phyloP scores from a whole-genome alignment of 2,329 filamentous ascomycete genomes.

The Claviceps sp. region DNA sequence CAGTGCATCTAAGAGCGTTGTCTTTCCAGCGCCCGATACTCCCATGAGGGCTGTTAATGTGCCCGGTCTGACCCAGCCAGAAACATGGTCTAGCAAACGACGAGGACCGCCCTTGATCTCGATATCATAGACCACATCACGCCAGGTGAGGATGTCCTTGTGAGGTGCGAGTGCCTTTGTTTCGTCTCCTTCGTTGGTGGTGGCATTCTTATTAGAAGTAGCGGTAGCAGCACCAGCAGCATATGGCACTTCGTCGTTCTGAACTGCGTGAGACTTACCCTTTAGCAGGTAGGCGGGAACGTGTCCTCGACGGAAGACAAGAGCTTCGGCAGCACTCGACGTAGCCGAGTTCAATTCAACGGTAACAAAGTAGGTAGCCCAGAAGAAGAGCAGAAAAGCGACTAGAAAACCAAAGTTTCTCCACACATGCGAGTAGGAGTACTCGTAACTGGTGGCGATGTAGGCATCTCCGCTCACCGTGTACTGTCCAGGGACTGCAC shows the following conservation, averaged over 20 bases:
- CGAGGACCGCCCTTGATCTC: slow-evolving; percentile 61
- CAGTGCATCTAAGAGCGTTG: slow-evolving; percentile 28
- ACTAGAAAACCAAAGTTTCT: slow-evolving; percentile 57
- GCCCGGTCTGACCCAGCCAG: slow-evolving; percentile 83
- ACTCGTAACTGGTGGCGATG: slow-evolving; percentile 41
- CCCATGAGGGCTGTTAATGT: slow-evolving; percentile 71
- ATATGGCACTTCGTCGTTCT: slow-evolving; percentile 16
- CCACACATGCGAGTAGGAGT: slow-evolving; percentile 46
- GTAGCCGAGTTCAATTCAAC: slow-evolving; percentile 53
- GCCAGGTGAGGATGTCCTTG: slow-evolving; percentile 62
- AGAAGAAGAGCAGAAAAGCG: slow-evolving; percentile 51
- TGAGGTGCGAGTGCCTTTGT: slow-evolving; percentile 24
- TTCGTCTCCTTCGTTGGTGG: slow-evolving; percentile 3
- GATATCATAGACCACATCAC: slow-evolving; percentile 56
- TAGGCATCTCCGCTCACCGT: slow-evolving; percentile 49
- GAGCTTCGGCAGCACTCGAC: slow-evolving; percentile 50
- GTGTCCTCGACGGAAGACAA: slow-evolving; percentile 50
- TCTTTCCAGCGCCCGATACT: slow-evolving; percentile 35
- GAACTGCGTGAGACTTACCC: slow-evolving; percentile 14
- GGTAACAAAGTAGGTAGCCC: slow-evolving; percentile 47
- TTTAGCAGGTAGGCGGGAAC: slow-evolving; percentile 29
- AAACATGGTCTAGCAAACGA: slow-evolving; percentile 64
- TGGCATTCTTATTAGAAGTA: slow-evolving; percentile 10
- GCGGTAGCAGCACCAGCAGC: slow-evolving; percentile 3
- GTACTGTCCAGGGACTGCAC: slow-evolving; percentile 37